These are phyloP conservation scores for Hypoxylon sp. DNA, from an alignment of 2,329 filamentous ascomycete genomes.

Conservation along the genomic window DNA sequence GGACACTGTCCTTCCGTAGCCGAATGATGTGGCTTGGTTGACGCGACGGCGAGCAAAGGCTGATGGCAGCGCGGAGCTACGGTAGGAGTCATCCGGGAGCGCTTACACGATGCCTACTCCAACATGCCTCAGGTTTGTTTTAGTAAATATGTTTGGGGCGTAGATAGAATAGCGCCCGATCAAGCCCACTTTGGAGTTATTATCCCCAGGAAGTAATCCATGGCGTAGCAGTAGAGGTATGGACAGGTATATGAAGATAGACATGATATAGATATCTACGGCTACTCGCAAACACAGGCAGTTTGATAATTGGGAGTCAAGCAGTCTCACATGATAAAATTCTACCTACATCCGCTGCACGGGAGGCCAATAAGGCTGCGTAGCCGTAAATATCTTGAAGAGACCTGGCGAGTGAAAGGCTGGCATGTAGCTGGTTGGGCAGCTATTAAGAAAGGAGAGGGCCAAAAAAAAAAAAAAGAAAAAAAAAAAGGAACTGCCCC, in stretches of 20 bases:
- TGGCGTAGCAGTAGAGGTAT: constrained; percentile 17
- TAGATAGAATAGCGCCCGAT: neutral
- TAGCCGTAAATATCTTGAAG: neutral
- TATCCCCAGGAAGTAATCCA: too few relatives aligned
- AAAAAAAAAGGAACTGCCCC: too few relatives aligned
- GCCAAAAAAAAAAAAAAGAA: too few relatives aligned
- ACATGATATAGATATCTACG: too few relatives aligned
- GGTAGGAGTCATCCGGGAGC: too few relatives aligned
- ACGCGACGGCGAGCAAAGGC: neutral
- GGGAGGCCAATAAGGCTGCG: constrained; percentile 22
- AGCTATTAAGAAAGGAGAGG: constrained; percentile 25
- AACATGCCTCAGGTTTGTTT: too few relatives aligned
- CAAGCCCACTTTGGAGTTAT: too few relatives aligned
- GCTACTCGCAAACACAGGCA: constrained; percentile 13
- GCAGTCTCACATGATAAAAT: constrained; percentile 24
- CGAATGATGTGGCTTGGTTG: neutral
- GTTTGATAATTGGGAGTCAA: neutral
- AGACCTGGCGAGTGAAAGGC: too few relatives aligned
- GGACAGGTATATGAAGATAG: too few relatives aligned
- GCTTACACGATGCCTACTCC: too few relatives aligned
- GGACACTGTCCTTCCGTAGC: neutral
- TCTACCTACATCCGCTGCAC: constrained; percentile 20
- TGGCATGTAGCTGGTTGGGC: constrained; percentile 27
- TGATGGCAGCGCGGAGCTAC: too few relatives aligned
- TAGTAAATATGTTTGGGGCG: too few relatives aligned